Evolutionary conservation across 2,329 filamentous ascomycete species (phyloP).

Genomic region (Cladorrhinum sp.): DNA sequence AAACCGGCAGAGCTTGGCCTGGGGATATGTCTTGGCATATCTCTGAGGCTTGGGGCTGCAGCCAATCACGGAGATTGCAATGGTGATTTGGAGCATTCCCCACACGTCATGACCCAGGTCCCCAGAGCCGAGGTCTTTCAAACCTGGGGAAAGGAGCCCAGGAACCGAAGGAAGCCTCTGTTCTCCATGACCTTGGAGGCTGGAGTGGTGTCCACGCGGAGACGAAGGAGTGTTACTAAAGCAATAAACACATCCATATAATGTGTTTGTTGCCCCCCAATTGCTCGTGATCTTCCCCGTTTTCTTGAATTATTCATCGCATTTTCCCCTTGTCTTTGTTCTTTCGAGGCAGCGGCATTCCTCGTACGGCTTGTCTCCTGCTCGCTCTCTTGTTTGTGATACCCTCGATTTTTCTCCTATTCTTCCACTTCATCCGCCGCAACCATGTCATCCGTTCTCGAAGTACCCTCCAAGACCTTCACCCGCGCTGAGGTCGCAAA

Average conservation of each 20-base stretch:
- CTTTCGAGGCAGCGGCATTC: background rate
- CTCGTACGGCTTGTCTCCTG: conserved; percentile 3
- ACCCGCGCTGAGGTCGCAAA: conserved; percentile 66
- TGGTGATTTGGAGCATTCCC: conserved; percentile 11
- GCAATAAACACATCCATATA: background rate
- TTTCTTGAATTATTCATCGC: background rate
- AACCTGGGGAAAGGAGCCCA: conserved; percentile 7
- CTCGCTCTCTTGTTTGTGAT: conserved; percentile 5
- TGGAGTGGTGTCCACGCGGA: background rate
- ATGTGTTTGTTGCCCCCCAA: background rate
- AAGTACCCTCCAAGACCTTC: conserved; percentile 46
- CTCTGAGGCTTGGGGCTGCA: background rate
- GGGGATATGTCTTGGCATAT: background rate
- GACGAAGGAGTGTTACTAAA: background rate
- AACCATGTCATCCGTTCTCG: conserved; percentile 22
- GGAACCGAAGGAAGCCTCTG: conserved; percentile 9
- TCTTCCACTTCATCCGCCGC: conserved; percentile 26
- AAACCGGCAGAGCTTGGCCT: conserved; percentile 1
- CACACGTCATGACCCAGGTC: conserved; percentile 19
- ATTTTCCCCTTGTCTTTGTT: conserved; percentile 5
- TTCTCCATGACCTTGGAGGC: background rate
- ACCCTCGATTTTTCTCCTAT: background rate
- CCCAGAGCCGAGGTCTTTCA: conserved; percentile 23
- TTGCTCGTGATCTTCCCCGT: background rate
- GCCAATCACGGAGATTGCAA: conserved; percentile 20